Base-by-base conservation (phyloP, 1,139 yeast species). In the Suhomyces ambrosiae region DNA sequence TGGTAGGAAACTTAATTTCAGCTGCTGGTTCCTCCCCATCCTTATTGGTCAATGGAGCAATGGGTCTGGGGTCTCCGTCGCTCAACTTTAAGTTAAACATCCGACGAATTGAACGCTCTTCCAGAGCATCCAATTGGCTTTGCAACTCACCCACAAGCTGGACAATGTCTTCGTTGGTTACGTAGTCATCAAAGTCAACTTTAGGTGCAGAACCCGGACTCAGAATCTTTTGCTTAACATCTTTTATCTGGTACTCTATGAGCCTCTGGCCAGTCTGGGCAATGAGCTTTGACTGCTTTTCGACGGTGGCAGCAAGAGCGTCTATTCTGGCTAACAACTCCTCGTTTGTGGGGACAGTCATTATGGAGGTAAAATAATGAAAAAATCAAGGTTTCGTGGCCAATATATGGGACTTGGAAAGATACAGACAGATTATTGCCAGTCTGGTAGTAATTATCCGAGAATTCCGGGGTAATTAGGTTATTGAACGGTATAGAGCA, bases 151-250 rank as follows among this genome's bases (percentile, higher is more conserved):
- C 89, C 9, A 89, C 97, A 32, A 54, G 39, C 49, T 52, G 53
- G 1, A 86, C 87, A 13, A 90, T 66, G 53, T 90, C 97, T 41
- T 86, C 95, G 49, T 86, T 83, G 10, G 89, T 80, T 25, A 82
- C 85, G 45, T 73, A 82, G 45, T 85, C 90, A 3, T 76, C 62
- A 9, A 80, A 52, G 46, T 80, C 86, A 15, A 74, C 47, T 9
- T 35, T 34, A 16, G 36, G 23, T 15, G 26, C 15, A 3, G 24
- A 10, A 5, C 16, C 33, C n/a, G 29, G 23, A n/a, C 51, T 52
- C 18, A 56, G 56, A 58, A 77, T 64, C 41, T 61, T 63, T 5
- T 54, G 41, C 46, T 70, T 71, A 11, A 78, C 72, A 41, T 68
- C 71, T 30, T 61, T 60, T 10, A 88, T 72, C 58, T 87, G 95